Percentiles rank a stretch among this genome's conserved stretches.
These are phyloP conservation scores for Inga laurina DNA, from an alignment of 306 rosid species.

Conservation along the genomic window DNA sequence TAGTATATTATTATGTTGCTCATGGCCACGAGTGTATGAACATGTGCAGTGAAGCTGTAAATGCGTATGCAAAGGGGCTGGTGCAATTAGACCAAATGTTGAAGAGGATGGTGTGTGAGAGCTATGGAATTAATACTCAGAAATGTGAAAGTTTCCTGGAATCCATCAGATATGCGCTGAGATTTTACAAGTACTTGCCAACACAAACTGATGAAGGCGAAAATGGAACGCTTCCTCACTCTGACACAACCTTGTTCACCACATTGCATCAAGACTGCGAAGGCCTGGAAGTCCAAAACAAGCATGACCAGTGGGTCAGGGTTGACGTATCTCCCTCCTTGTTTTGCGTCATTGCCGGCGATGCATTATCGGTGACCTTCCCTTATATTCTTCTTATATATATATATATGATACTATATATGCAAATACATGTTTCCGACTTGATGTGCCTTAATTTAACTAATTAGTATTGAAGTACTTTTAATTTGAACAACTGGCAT, in stretches of 20 bases:
- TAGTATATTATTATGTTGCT: not conserved
- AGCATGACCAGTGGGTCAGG: constrained; percentile 27
- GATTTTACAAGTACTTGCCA: constrained; percentile 29
- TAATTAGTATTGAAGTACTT: too few relatives aligned
- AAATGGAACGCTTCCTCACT: constrained; percentile 26
- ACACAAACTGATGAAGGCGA: constrained; percentile 16
- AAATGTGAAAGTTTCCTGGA: constrained; percentile 27
- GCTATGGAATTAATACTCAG: constrained; percentile 25
- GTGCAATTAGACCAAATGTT: constrained; percentile 14
- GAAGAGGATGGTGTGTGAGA: constrained; percentile 35
- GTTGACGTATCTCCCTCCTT: constrained; percentile 24
- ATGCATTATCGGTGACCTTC: constrained; percentile 23
- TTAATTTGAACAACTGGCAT: too few relatives aligned
- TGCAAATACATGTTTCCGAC: not conserved
- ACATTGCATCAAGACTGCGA: constrained; percentile 27
- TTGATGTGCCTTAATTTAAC: not conserved
- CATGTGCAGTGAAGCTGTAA: constrained; percentile 23
- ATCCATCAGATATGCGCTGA: constrained; percentile 20
- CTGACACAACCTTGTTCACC: constrained; percentile 32
- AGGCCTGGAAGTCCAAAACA: constrained; percentile 29
- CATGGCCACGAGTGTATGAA: not conserved
- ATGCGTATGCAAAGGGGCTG: constrained; percentile 21
- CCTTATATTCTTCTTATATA: not conserved
- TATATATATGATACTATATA: too few relatives aligned
- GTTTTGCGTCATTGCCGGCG: constrained; percentile 33